A percentile compares a stretch with the other conserved stretches of the same genome.
These are phyloP conservation scores for Colletotrichum viniferum DNA, from an alignment of 2,329 filamentous ascomycete species.

Conservation along the genomic window DNA sequence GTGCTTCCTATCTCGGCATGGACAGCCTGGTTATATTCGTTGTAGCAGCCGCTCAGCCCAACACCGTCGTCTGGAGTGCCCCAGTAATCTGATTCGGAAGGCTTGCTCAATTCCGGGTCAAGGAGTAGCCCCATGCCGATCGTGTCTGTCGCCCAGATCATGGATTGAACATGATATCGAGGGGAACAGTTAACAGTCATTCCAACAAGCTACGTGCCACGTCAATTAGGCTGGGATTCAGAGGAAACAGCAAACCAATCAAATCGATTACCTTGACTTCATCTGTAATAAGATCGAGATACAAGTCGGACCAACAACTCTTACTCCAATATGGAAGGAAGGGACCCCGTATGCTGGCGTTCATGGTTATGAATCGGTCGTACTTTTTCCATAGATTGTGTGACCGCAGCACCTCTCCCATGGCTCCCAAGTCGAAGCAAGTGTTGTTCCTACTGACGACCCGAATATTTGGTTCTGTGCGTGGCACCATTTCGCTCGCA, in stretches of 20 bases:
- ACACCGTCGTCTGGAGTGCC: slow-evolving; percentile 28
- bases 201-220: slow-evolving; percentile 36
- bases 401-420: slow-evolving; percentile 35
- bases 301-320: slow-evolving; percentile 39
- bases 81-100: slow-evolving; percentile 22
- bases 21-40: slow-evolving; percentile 28
- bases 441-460: slow-evolving; percentile 32
- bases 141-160: slow-evolving; percentile 41
- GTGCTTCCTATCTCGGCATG: slow-evolving; percentile 36
- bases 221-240: background rate
- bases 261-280: slow-evolving; percentile 28
- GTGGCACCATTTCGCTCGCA: slow-evolving; percentile 28
- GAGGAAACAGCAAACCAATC: background rate
- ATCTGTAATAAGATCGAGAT: slow-evolving; percentile 32
- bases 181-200: slow-evolving; percentile 39
- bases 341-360: slow-evolving; percentile 37
- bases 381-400: slow-evolving; percentile 36
- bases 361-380: slow-evolving; percentile 38
- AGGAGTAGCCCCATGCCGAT: slow-evolving; percentile 40
- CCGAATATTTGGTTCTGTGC: slow-evolving; percentile 31
- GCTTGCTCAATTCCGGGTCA: slow-evolving; percentile 25
- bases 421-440: slow-evolving; percentile 37
- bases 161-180: slow-evolving; percentile 37
- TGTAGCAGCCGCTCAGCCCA: slow-evolving; percentile 33
- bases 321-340: slow-evolving; percentile 38